Evolutionary conservation across 129 eudicot genomes (phyloP).

Genomic region (Ambrosia trifida): DNA sequence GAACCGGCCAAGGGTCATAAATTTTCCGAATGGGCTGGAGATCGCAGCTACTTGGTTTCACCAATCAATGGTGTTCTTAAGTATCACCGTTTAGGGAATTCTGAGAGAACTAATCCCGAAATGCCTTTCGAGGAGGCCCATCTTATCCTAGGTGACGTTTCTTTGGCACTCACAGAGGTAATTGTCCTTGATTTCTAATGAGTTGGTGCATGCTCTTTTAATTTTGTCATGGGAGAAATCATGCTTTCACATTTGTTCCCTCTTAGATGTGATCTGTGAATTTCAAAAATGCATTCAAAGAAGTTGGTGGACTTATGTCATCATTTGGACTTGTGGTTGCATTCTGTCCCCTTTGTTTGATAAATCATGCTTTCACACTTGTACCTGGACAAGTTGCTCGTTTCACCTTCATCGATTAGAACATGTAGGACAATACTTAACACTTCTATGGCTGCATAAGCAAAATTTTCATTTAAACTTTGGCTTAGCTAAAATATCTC

Average conservation of each 20-base stretch:
- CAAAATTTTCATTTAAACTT: not conserved
- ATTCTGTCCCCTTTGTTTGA: not conserved
- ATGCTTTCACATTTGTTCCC: not conserved
- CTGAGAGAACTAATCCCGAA: constrained; percentile 72
- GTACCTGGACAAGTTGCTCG: not conserved
- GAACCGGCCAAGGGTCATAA: constrained; percentile 49
- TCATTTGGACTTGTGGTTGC: not conserved
- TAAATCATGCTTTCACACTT: too few species aligned
- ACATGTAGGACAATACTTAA: constrained; percentile 7
- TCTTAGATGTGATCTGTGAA: constrained; percentile 1
- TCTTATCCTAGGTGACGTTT: constrained; percentile 69
- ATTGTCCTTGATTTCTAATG: constrained; percentile 23
- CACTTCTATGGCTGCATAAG: constrained; percentile 18
- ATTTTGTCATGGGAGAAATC: not conserved
- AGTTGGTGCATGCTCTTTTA: constrained; percentile 12
- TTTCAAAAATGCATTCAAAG: constrained; percentile 13
- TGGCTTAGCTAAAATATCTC: not conserved
- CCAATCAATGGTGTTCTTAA: constrained; percentile 91
- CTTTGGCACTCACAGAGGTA: constrained; percentile 88
- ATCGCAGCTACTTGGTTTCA: constrained; percentile 77
- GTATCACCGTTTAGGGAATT: constrained; percentile 87
- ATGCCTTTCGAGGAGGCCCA: constrained; percentile 91
- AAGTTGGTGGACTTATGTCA: constrained; percentile 9
- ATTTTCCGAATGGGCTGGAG: constrained; percentile 59
- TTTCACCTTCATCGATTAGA: constrained; percentile 4